Base-by-base conservation (phyloP, 768 basidiomycete genomes). In the Agaricus sinodeliciosus region DNA sequence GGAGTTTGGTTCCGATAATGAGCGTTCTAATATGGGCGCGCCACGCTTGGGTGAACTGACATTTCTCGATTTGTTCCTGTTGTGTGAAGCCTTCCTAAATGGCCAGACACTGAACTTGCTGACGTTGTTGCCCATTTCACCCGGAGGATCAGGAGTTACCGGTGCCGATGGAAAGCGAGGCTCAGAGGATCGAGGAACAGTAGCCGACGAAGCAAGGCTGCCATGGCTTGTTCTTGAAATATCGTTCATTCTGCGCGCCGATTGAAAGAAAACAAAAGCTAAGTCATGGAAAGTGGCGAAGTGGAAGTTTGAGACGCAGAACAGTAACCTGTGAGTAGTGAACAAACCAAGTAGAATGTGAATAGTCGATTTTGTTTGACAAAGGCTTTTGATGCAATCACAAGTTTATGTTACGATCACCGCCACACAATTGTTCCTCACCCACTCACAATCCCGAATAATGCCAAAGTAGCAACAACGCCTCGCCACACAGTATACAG, bases 1-100 rank as follows among this genome's bases (percentile, higher is more conserved):
- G 12, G 45, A 54, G 15, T 54, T 48, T 19, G 52, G 52, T n/a
- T 54, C 52, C 27, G 52, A 54, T 31, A 41, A 11, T 16, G 51
- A 53, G 16, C 51, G 36, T 13, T 37, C 45, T 26, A 54, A 34
- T 28, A 16, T 13, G 13, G 51, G 44, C 7, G 51, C 49, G 26
- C 15, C 31, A 26, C 12, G 49, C 18, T 51, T 51, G 22, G 43
- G 25, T 16, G 50, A 27, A 11, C 34, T 25, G 19, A 19, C 9
- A 25, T 18, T 35, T 16, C 26, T 35, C 15, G 43, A 26, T 36
- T 34, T 19, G 22, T 3, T 37, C 13, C 42, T 28, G 31, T 51
- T 40, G 5, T 40, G 18, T 8, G 31, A 28, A 11, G 26, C 2
- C 11, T n/a, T 43, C 19, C 43, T 51, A 42, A 51, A 51, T 6